These are phyloP conservation scores for Nicotiana sylvestris DNA, from an alignment of 257 asterid species.

Conservation along the genomic window DNA sequence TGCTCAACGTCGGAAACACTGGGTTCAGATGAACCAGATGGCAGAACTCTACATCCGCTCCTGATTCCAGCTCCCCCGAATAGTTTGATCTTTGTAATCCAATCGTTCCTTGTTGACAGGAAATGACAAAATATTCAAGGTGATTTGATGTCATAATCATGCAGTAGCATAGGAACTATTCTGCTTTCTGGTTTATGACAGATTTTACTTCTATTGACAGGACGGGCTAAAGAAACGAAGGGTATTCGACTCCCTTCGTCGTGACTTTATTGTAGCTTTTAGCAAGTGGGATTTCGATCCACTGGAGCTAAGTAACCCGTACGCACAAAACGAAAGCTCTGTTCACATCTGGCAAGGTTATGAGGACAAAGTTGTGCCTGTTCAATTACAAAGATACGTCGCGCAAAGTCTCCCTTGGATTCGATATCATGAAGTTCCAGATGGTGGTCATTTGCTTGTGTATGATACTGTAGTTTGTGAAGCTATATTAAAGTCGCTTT, in stretches of 20 bases:
- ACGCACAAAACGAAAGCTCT: slow-evolving; percentile 21
- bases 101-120: not conserved
- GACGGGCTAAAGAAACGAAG: slow-evolving; percentile 43
- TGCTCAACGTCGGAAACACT: no score
- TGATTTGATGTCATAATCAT: not conserved
- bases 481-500: slow-evolving; percentile 76
- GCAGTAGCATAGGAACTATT: not conserved
- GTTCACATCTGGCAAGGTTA: slow-evolving; percentile 52
- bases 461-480: slow-evolving; percentile 80
- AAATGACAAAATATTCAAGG: not conserved
- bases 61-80: slow-evolving; percentile 30
- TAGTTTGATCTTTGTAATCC: not conserved
- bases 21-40: no score
- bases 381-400: slow-evolving; percentile 59
- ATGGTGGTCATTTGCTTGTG: slow-evolving; percentile 84
- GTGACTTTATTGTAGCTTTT: slow-evolving; percentile 72
- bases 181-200: not conserved
- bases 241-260: slow-evolving; percentile 63
- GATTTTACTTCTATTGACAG: slow-evolving; percentile 28
- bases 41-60: no score
- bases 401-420: slow-evolving; percentile 76
- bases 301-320: slow-evolving; percentile 55
- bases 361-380: slow-evolving; percentile 46
- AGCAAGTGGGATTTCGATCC: slow-evolving; percentile 95
- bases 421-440: slow-evolving; percentile 80